Evolutionary conservation across 2,329 filamentous ascomycete genomes (phyloP), one percentile per base, ranked within the genome.

Genomic region (Colletotrichum navitas): DNA sequence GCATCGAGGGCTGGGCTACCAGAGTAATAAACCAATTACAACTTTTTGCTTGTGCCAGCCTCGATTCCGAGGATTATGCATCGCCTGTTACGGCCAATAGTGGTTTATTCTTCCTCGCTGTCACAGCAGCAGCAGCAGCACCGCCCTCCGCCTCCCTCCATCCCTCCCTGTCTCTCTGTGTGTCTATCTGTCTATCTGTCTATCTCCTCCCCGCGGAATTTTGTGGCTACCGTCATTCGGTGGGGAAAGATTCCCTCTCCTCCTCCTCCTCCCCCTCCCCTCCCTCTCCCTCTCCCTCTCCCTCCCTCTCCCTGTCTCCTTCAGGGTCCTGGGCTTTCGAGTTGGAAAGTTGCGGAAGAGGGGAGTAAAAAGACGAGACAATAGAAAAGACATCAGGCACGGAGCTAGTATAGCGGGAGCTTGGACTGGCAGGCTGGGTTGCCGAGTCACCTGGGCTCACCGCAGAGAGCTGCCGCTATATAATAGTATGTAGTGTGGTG

Each of bases 81-180:
- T 72, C 66, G 60, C 60, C 55, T 65, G 69, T 55, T 62, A 66
- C 66, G 69, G 69, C 60, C 47, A n/a, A 45, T 7, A 18, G 36
- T 34, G 49, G 29, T 62, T 60, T 60, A 54, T 63, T 68, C 41
- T 41, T n/a, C 43, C 36, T 39, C 34, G 29, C 43, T 62, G 68
- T 71, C 68, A 67, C 68, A 63, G 51, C 45, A 63, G 43, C 18
- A n/a, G 7, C 8, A 45, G 2, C 21, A 66, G 47, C 43, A 51
- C 32, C n/a, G 16, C 32, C 26, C 54, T 24, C 29, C 29, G n/a
- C 49, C 18, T 32, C 34, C 26, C 66, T 24, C 41, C 49, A 8
- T 32, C 24, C 21, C 66, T 24, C 18, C 4, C 24, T 26, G 11
- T 49, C 47, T 18, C 16, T 41, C 58, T n/a, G n/a, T n/a, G n/a